Base-by-base conservation (phyloP, 768 basidiomycete species). In the Asterophora parasitica region DNA sequence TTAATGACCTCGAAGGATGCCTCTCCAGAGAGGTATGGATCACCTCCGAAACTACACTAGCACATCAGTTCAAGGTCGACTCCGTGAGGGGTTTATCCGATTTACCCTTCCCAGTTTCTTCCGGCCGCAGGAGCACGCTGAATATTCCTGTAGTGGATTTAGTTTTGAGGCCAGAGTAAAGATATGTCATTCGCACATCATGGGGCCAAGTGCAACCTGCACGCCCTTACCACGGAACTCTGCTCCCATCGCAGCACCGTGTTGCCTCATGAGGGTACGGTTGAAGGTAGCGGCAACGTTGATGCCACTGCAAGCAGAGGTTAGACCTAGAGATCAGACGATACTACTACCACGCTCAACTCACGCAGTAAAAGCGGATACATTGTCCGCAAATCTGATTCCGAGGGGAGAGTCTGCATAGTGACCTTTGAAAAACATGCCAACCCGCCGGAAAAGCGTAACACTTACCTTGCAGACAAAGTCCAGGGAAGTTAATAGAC, bases 191-290 rank as follows among this genome's bases (percentile, higher is more conserved):
- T 61, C 68, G 7, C 48, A 73, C 74, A 77, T 78, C 64, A 71
- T 71, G 1, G 78, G 78, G 1, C 74, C 76, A 13, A 79, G 64
- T 7, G 66, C 72, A 42, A 78, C 73, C 61, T 84, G 60, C 7
- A 80, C 73, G 19, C 84, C 84, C 61, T 82, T 81, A 33, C 74
- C 78, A 37, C 68, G 69, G 64, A 79, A 79, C 58, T 86, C 85
- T 17, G 68, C 60, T 1, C 82, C 83, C 60, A 85, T 73, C 0
- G 78, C 78, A 13, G 60, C 61, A 9, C 78, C 83, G 31, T 82
- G 70, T 40, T 72, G 65, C 52, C 75, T 70, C 67, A 84, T 82
- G 20, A 86, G 64, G 5, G 70, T 71, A 31, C 77, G 70, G 52
- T 78, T 77, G 56, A 76, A 78, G 34, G 77, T 77, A 8, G 76